A percentile compares a stretch with the other conserved stretches of the same genome.
These are phyloP conservation scores for Podosphaera fusca DNA, from an alignment of 2,329 filamentous ascomycete genomes.

Conservation along the genomic window DNA sequence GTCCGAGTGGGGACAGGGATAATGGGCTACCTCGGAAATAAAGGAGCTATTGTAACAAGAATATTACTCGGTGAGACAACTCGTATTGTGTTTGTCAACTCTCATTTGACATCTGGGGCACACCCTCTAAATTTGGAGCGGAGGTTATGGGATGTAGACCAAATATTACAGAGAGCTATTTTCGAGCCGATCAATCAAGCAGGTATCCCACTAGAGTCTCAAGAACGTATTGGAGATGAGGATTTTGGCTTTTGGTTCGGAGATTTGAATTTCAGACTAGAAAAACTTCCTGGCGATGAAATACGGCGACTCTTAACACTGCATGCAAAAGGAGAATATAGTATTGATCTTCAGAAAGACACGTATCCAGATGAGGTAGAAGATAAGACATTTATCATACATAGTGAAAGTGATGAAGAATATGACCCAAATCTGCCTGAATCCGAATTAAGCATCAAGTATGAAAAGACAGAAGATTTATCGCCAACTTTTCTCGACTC, in stretches of 20 bases:
- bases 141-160: constrained; percentile 64
- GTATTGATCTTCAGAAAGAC: constrained; percentile 20
- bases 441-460: constrained; percentile 6
- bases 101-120: constrained; percentile 69
- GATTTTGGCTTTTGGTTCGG: constrained; percentile 95
- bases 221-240: constrained; percentile 58
- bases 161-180: constrained; percentile 52
- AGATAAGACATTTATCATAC: constrained; percentile 26
- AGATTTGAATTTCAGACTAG: constrained; percentile 82
- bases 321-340: constrained; percentile 61
- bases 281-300: constrained; percentile 72
- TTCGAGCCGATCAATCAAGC: constrained; percentile 51
- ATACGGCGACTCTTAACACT: constrained; percentile 65
- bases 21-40: constrained; percentile 88
- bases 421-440: constrained; percentile 10
- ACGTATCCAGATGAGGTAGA: constrained; percentile 18
- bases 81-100: constrained; percentile 71
- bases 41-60: constrained; percentile 65
- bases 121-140: constrained; percentile 58
- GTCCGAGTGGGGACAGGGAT: constrained; percentile 71
- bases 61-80: constrained; percentile 79
- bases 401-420: constrained; percentile 20
- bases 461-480: constrained; percentile 16
- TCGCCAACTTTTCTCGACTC: constrained; percentile 30
- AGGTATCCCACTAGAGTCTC: constrained; percentile 40